Evolutionary conservation across 1,284 basidiomycete genomes (phyloP).

Genomic region (Takashimella koratensis): DNA sequence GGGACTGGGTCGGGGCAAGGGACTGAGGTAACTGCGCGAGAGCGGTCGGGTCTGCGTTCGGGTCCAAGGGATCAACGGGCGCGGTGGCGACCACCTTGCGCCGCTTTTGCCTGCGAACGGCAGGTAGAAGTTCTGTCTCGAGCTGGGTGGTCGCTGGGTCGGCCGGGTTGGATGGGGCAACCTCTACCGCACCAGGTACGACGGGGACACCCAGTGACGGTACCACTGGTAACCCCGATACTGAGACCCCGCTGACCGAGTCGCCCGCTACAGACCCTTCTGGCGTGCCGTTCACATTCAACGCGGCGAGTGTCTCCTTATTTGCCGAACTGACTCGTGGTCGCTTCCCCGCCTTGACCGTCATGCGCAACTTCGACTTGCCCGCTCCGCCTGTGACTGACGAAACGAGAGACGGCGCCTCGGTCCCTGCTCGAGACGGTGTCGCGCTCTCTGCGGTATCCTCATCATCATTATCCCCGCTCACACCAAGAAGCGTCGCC

Average conservation of each 20-base stretch:
- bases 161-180: too few relatives aligned
- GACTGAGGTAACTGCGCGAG: too few relatives aligned
- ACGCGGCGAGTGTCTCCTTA: too few relatives aligned
- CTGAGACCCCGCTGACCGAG: background rate
- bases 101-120: constrained; percentile 36
- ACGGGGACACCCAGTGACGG: background rate
- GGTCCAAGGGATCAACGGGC: constrained; percentile 10
- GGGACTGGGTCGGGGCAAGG: constrained; percentile 4
- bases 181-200: background rate
- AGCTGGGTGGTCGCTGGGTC: constrained; percentile 6
- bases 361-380: constrained; percentile 30
- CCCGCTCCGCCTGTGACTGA: too few relatives aligned
- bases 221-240: background rate
- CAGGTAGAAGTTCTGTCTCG: constrained; percentile 28
- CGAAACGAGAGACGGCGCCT: constrained; percentile 21
- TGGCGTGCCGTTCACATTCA: too few relatives aligned
- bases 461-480: constrained; percentile 12
- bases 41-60: too few relatives aligned
- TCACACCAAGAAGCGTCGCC: too few relatives aligned
- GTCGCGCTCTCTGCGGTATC: constrained; percentile 11
- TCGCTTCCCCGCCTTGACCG: constrained; percentile 31
- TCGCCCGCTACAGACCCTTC: too few relatives aligned
- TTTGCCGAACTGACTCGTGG: constrained; percentile 27
- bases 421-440: constrained; percentile 29
- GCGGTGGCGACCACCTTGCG: constrained; percentile 22